Evolutionary conservation across 2,329 filamentous ascomycete species (phyloP), one percentile per base, ranked within the genome.

Genomic region (Zymoseptoria ardabiliae): DNA sequence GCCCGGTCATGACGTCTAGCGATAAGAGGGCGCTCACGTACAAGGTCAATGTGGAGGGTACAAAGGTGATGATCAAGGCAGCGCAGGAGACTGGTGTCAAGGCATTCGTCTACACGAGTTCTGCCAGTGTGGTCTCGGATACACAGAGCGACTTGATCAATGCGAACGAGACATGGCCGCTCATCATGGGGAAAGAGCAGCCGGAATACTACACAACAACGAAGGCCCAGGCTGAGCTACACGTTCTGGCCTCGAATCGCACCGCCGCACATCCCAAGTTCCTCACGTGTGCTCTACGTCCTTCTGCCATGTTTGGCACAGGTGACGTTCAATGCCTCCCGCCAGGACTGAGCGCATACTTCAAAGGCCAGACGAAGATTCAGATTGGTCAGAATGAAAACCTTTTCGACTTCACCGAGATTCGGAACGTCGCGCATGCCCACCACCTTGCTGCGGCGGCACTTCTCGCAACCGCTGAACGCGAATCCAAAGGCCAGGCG

Each of bases 361-460:
- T 73, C 65, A 74, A 74, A 55, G 76, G 78, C 45, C 78, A 80
- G 68, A 77, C 74, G 59, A 79, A 77, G 65, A 77, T 78, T 62
- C 79, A 82, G 62, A 72, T 82, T 53, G 80, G 80, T 56, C 68
- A 72, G 20, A 81, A 82, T 67, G 74, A 77, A 58, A 82, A 82
- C 66, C 70, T 81, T 2, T 82, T 80, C 71, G 80, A 82, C 68
- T 81, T 79, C 62, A 80, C 78, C 45, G 81, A 81, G 64, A 77
- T 80, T 51, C 78, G 73, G 49, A 82, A 82, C 66, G 75, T 81
- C 13, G 78, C 78, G 2, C 75, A 81, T 64, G 80, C 77, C 0
- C 80, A 83, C 63, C 70, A 82, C 54, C 74, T 82, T 11, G 79
- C 78, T 2, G 75, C 77, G 0, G 72, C 76, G 13, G 80, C 79